Conservation (phyloP, 805 yeast species). For the Sungouiella thailandica region DNA sequence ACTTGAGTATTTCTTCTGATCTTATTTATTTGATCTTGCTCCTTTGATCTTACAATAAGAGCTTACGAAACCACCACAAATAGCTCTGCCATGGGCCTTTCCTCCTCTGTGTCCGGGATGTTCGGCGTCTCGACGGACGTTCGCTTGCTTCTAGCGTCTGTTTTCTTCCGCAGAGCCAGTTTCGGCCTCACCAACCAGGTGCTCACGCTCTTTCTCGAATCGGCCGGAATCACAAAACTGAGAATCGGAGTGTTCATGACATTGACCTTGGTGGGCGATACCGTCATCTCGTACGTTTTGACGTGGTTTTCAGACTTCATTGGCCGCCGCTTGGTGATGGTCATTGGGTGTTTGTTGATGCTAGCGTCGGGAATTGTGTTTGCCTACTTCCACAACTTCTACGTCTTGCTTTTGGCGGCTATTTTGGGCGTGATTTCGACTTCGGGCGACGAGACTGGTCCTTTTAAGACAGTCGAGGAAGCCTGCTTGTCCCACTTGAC, state of each 20-base stretch:
- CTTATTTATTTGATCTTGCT: too few relatives aligned
- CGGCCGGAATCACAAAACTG: slow-evolving; percentile 49
- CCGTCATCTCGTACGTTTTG: slow-evolving; percentile 58
- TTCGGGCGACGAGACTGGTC: slow-evolving; percentile 87
- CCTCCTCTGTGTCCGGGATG: too few relatives aligned
- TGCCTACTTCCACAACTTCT: slow-evolving; percentile 49
- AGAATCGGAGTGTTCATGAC: slow-evolving; percentile 79
- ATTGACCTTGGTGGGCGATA: slow-evolving; percentile 74
- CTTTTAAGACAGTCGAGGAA: slow-evolving; percentile 83
- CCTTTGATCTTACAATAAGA: too few relatives aligned
- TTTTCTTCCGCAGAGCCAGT: slow-evolving; percentile 64
- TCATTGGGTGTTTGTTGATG: slow-evolving; percentile 66
- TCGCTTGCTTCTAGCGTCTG: slow-evolving; percentile 60
- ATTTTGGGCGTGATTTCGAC: slow-evolving; percentile 84
- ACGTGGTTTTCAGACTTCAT: slow-evolving; percentile 74
- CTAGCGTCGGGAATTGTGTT: slow-evolving; percentile 60
- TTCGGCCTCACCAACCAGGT: slow-evolving; percentile 81
- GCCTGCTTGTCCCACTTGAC: slow-evolving; percentile 78
- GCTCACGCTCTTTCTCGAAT: slow-evolving; percentile 59
- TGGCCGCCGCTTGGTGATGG: slow-evolving; percentile 64
- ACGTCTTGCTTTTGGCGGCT: slow-evolving; percentile 62
- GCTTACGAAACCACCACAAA: too few relatives aligned
- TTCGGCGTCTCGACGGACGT: slow-evolving; percentile 45
- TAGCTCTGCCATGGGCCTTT: too few relatives aligned
- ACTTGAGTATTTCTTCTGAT: too few relatives aligned